Evolutionary conservation across 139 green algal genomes (phyloP).

Genomic region (Haematococcus lacustris): DNA sequence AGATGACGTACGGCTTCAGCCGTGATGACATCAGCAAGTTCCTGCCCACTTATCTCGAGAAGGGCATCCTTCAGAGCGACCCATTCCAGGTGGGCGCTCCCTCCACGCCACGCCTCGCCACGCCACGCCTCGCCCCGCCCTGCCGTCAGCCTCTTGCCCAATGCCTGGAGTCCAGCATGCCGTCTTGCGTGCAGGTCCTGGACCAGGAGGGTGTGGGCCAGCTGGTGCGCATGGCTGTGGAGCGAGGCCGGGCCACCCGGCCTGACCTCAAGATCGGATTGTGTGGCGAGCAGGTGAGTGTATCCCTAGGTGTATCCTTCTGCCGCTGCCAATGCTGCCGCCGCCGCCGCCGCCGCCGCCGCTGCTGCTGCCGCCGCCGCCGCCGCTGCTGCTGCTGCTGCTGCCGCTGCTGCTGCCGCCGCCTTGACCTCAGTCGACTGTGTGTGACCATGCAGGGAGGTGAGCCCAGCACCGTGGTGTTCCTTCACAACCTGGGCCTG

Average conservation of each 20-base stretch:
- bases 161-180: too few species aligned
- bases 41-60: slow-evolving; percentile 44
- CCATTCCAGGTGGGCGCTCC: slow-evolving; percentile 35
- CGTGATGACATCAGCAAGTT: slow-evolving; percentile 85
- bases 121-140: too few species aligned
- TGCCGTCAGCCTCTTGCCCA: too few species aligned
- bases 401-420: too few species aligned
- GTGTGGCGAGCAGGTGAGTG: slow-evolving; percentile 87
- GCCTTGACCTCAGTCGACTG: neutral
- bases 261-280: slow-evolving; percentile 75
- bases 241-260: slow-evolving; percentile 55
- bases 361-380: too few species aligned
- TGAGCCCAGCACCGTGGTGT: slow-evolving; percentile 4
- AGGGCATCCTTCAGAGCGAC: slow-evolving; percentile 31
- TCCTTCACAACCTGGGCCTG: slow-evolving; percentile 32
- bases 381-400: too few species aligned
- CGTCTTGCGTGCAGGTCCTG: slow-evolving; percentile 28
- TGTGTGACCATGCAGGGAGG: slow-evolving; percentile 5
- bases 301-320: too few species aligned
- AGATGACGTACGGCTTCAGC: slow-evolving; percentile 73
- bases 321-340: too few species aligned
- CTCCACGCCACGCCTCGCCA: too few species aligned
- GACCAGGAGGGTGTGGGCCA: slow-evolving; percentile 77
- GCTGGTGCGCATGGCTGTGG: slow-evolving; percentile 69
- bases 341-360: too few species aligned